These are phyloP conservation scores for Gaertneriomyces sp. DNA, from an alignment of 192 early-diverging fungal genomes.

Conservation along the genomic window DNA sequence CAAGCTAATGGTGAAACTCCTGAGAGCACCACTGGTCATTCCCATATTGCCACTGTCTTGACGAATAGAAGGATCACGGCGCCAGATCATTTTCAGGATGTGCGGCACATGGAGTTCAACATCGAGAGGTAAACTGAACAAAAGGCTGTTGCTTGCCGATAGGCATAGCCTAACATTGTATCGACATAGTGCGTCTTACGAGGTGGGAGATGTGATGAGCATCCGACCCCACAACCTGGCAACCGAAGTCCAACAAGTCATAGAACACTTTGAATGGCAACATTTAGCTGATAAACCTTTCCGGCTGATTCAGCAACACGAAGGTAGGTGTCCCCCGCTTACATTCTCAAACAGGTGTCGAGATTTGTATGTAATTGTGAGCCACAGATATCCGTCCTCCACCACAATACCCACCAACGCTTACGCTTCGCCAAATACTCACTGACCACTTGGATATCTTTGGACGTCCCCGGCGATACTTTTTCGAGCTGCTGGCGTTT, in stretches of 20 bases:
- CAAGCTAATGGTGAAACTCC: not conserved
- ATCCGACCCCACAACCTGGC: conserved; percentile 70
- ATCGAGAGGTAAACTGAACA: conserved; percentile 7
- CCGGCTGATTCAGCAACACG: conserved; percentile 45
- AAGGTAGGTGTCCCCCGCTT: conserved; percentile 35
- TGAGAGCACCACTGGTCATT: no score
- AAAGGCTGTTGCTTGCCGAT: no score
- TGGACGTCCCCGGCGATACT: conserved; percentile 80
- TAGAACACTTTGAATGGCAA: conserved; percentile 69
- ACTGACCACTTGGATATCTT: conserved; percentile 77
- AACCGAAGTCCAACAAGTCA: conserved; percentile 65
- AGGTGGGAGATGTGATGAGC: conserved; percentile 77
- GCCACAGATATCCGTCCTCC: conserved; percentile 49
- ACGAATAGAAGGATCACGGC: conserved; percentile 70
- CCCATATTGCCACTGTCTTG: conserved; percentile 13
- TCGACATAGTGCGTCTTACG: conserved; percentile 43
- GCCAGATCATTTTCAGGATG: conserved; percentile 84
- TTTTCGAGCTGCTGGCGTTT: conserved; percentile 82
- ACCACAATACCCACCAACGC: conserved; percentile 41
- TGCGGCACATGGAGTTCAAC: conserved; percentile 74
- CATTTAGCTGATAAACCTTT: conserved; percentile 60
- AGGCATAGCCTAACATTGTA: not conserved
- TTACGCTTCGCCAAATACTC: conserved; percentile 76
- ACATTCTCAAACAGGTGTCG: not conserved
- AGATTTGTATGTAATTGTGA: not conserved